A percentile compares a stretch with the other conserved stretches of the same genome.
phyloP scores from a whole-genome alignment of 306 rosid species.

The Luffa aegyptiaca region DNA sequence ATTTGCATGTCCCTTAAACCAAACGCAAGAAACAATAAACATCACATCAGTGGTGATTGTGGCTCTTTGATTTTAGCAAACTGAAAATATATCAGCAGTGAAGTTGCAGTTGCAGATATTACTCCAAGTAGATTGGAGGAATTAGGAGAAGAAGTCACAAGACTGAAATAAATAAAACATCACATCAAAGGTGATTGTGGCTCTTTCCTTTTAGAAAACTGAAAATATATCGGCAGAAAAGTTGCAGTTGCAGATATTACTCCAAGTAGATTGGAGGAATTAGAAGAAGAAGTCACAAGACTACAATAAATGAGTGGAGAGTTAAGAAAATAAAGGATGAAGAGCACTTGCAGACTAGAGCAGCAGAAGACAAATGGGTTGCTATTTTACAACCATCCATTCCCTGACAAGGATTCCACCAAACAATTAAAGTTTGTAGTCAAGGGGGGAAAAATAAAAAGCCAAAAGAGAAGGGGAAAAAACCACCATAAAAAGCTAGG shows the following conservation, averaged over 20 bases:
- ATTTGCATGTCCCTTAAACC: not conserved
- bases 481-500: conserved; percentile 6
- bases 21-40: conserved; percentile 14
- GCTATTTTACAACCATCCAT: conserved; percentile 25
- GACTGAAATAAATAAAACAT: conserved; percentile 14
- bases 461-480: not conserved
- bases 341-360: conserved; percentile 19
- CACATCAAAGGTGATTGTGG: conserved; percentile 10
- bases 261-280: conserved; percentile 32
- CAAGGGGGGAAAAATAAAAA: not conserved
- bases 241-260: conserved; percentile 9
- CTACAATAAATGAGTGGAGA: conserved; percentile 12
- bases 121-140: conserved; percentile 30
- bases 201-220: conserved; percentile 9
- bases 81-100: conserved; percentile 2
- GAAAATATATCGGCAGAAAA: not conserved
- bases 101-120: conserved; percentile 11
- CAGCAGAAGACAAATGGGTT: conserved; percentile 19
- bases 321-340: conserved; percentile 3
- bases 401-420: conserved; percentile 67
- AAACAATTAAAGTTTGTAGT: conserved; percentile 32
- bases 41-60: conserved; percentile 15
- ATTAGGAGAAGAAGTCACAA: conserved; percentile 12
- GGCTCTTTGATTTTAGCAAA: conserved; percentile 4
- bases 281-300: conserved; percentile 9